Conservation (phyloP, 768 basidiomycete genomes). For the Porphyrellus cyaneotinctus region DNA sequence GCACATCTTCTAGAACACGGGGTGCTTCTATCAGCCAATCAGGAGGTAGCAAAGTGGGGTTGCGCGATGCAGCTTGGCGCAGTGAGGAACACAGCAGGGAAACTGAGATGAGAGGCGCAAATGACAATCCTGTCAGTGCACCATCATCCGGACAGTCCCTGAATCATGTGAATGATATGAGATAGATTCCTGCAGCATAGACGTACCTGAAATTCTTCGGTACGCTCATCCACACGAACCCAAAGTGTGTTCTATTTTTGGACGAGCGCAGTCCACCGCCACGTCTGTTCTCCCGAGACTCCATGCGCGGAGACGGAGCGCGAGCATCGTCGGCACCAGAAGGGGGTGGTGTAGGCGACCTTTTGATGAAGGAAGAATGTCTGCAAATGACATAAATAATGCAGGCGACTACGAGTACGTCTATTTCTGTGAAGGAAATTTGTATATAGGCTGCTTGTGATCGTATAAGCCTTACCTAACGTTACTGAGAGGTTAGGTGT, state of each 20-base stretch:
- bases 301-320: slow-evolving; percentile 42
- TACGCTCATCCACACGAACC: slow-evolving; percentile 87
- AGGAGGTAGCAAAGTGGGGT: slow-evolving; percentile 41
- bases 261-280: slow-evolving; percentile 20
- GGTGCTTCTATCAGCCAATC: slow-evolving; percentile 82
- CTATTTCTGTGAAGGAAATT: slow-evolving; percentile 45
- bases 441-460: slow-evolving; percentile 2
- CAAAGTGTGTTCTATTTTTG: slow-evolving; percentile 49
- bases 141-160: slow-evolving; percentile 87
- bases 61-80: slow-evolving; percentile 30
- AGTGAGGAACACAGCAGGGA: slow-evolving; percentile 59
- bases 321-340: slow-evolving; percentile 20
- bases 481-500: slow-evolving; percentile 43
- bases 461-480: slow-evolving; percentile 39
- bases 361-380: slow-evolving; percentile 45
- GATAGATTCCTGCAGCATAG: neutral
- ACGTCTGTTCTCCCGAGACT: slow-evolving; percentile 47
- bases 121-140: slow-evolving; percentile 74
- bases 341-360: slow-evolving; percentile 9
- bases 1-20: slow-evolving; percentile 44
- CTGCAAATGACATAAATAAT: slow-evolving; percentile 60
- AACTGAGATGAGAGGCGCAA: slow-evolving; percentile 76
- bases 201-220: slow-evolving; percentile 79
- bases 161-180: slow-evolving; percentile 13
- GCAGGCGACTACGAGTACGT: slow-evolving; percentile 49